phyloP scores from a whole-genome alignment of 2,329 filamentous ascomycete genomes.

The Xylaria sp. region DNA sequence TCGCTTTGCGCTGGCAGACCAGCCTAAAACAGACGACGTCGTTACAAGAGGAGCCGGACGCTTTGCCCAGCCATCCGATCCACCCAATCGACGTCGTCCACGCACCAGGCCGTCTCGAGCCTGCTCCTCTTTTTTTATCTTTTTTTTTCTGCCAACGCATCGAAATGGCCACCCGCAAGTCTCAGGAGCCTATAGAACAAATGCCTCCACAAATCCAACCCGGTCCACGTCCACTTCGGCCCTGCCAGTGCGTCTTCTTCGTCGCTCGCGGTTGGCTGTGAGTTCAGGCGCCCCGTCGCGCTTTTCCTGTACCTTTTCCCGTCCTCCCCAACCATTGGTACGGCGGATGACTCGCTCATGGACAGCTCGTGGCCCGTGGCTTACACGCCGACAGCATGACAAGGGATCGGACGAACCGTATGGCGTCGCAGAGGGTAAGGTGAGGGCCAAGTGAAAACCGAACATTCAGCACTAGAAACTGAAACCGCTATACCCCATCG shows the following conservation, averaged over 20 bases:
- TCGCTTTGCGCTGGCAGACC: slow-evolving; percentile 28
- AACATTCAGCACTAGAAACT: not conserved
- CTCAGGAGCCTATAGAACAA: slow-evolving; percentile 9
- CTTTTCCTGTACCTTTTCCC: slow-evolving; percentile 28
- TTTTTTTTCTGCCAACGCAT: slow-evolving; percentile 39
- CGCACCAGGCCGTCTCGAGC: slow-evolving; percentile 41
- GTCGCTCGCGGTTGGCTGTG: slow-evolving; percentile 25
- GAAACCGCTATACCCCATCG: slow-evolving; percentile 11
- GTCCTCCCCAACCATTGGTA: slow-evolving; percentile 26
- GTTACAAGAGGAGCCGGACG: slow-evolving; percentile 41
- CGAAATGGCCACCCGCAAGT: slow-evolving; percentile 40
- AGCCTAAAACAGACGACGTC: slow-evolving; percentile 31
- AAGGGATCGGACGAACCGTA: slow-evolving; percentile 28
- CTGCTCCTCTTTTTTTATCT: slow-evolving; percentile 39
- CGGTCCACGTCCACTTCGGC: slow-evolving; percentile 32
- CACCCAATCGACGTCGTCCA: slow-evolving; percentile 50
- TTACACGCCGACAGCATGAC: slow-evolving; percentile 28
- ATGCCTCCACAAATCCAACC: slow-evolving; percentile 29
- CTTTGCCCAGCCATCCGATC: slow-evolving; percentile 37
- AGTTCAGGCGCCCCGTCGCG: slow-evolving; percentile 30
- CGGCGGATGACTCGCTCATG: slow-evolving; percentile 2
- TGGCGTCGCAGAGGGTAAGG: slow-evolving; percentile 34
- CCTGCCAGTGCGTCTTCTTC: slow-evolving; percentile 13
- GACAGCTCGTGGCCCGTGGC: slow-evolving; percentile 13
- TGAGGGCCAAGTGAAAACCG: slow-evolving; percentile 14